Evolutionary conservation across 345 rosid species (phyloP).

Genomic region (Microthlaspi erraticum): DNA sequence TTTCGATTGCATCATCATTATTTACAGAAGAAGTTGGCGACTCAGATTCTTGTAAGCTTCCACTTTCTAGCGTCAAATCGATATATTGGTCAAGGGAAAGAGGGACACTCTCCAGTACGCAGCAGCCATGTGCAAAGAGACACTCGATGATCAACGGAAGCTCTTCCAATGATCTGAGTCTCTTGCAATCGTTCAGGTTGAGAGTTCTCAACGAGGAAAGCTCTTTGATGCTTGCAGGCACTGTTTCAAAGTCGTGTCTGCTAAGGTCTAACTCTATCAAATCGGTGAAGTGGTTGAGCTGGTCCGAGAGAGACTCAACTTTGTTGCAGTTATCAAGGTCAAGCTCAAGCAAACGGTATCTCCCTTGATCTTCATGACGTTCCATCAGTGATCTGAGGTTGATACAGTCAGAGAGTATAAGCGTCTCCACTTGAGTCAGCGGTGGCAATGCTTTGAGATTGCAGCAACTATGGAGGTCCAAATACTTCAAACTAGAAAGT

Average conservation of each 20-base stretch:
- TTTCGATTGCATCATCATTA: too few species aligned
- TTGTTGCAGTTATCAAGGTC: constrained; percentile 24
- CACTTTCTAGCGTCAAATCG: too few species aligned
- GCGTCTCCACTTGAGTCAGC: constrained; percentile 22
- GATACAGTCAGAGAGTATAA: constrained; percentile 22
- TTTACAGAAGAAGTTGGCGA: too few species aligned
- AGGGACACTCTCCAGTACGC: too few species aligned
- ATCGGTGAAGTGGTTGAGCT: constrained; percentile 17
- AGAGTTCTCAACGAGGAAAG: constrained; percentile 19
- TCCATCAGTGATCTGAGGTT: constrained; percentile 25
- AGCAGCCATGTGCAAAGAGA: constrained; percentile 28
- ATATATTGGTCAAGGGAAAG: too few species aligned
- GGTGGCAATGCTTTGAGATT: constrained; percentile 7
- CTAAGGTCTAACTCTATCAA: constrained; percentile 19
- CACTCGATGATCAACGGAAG: background rate
- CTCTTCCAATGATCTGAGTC: constrained; percentile 7
- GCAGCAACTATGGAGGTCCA: background rate
- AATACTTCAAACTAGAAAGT: constrained; percentile 4
- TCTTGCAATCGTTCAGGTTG: constrained; percentile 13
- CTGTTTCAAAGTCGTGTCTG: constrained; percentile 8
- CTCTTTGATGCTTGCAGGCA: constrained; percentile 25
- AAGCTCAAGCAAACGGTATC: constrained; percentile 18
- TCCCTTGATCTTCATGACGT: background rate
- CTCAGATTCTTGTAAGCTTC: too few species aligned
- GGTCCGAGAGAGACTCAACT: constrained; percentile 13